phyloP scores from a whole-genome alignment of 192 early-diverging fungal genomes.

The Coemansia sp. region DNA sequence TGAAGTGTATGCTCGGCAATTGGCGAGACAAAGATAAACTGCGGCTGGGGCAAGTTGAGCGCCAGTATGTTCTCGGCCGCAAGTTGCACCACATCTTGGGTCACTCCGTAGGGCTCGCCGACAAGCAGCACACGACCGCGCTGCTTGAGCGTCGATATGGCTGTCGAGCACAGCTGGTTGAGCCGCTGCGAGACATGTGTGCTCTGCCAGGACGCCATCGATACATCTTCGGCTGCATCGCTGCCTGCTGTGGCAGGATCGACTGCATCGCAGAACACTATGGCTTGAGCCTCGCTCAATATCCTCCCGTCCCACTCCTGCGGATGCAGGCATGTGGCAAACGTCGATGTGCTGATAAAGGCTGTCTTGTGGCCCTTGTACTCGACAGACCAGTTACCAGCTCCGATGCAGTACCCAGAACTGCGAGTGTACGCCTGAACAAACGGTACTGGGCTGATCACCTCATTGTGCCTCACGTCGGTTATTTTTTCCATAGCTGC shows the following conservation, averaged over 20 bases:
- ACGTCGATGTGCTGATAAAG: constrained; percentile 50
- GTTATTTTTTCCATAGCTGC: constrained; percentile 53
- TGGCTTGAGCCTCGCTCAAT: constrained; percentile 36
- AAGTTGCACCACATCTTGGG: constrained; percentile 73
- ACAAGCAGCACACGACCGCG: constrained; percentile 72
- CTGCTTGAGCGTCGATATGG: constrained; percentile 51
- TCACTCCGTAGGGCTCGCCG: constrained; percentile 64
- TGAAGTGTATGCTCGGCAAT: constrained; percentile 75
- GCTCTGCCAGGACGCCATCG: constrained; percentile 9
- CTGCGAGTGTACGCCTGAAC: constrained; percentile 65
- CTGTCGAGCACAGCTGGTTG: constrained; percentile 44
- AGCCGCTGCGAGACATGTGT: constrained; percentile 32
- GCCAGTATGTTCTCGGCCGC: constrained; percentile 59
- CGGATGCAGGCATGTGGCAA: constrained; percentile 45
- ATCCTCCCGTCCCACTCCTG: constrained; percentile 51
- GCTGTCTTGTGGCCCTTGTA: constrained; percentile 56
- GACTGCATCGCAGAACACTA: constrained; percentile 50
- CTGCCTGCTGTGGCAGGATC: constrained; percentile 26
- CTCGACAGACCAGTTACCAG: constrained; percentile 73
- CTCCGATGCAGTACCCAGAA: constrained; percentile 72
- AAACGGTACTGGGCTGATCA: constrained; percentile 48
- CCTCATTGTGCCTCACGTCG: constrained; percentile 52
- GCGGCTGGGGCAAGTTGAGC: constrained; percentile 61
- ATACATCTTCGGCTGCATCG: constrained; percentile 6
- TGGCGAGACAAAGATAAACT: constrained; percentile 72